Percentiles rank a stretch among this genome's conserved stretches.
Conservation (phyloP, 2,329 filamentous ascomycete genomes). For the Fusarium tuaranense region DNA sequence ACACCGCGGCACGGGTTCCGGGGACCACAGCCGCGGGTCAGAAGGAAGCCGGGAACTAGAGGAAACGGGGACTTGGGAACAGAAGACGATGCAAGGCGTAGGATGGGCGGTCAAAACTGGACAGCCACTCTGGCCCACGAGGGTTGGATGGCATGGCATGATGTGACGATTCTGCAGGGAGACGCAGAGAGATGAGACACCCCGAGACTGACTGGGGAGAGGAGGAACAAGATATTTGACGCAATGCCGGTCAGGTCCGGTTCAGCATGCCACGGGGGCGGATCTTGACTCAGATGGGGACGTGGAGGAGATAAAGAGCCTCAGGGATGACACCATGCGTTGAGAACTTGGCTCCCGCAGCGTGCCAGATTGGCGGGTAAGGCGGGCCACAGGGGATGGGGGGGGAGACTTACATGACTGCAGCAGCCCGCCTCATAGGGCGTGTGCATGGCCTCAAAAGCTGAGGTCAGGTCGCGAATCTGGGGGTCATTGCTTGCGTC, state of each 20-base stretch:
- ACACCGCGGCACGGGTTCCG: not conserved
- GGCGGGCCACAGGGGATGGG: not conserved
- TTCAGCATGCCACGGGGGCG: conserved; percentile 4
- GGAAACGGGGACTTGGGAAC: conserved; percentile 20
- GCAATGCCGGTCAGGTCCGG: conserved; percentile 2
- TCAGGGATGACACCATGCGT: not conserved
- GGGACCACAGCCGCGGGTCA: not conserved
- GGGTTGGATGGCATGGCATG: conserved; percentile 7
- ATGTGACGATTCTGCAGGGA: conserved; percentile 24
- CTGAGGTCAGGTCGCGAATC: conserved; percentile 6
- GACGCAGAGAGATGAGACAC: conserved; percentile 20
- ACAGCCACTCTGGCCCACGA: not conserved
- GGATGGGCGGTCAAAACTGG: not conserved
- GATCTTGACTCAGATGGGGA: conserved; percentile 11
- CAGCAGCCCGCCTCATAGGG: not conserved
- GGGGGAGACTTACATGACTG: not conserved
- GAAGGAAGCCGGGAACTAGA: not conserved
- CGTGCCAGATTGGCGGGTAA: conserved; percentile 24
- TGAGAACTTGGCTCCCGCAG: conserved; percentile 13
- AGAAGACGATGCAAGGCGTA: conserved; percentile 16
- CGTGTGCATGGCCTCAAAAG: conserved; percentile 3
- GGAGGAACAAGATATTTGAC: not conserved
- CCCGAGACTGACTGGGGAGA: conserved; percentile 13
- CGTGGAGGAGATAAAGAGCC: conserved; percentile 1
- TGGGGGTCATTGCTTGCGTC: not conserved